These are phyloP conservation scores for Fusarium pseudoanthophilum DNA, from an alignment of 2,329 filamentous ascomycete species.

Conservation along the genomic window DNA sequence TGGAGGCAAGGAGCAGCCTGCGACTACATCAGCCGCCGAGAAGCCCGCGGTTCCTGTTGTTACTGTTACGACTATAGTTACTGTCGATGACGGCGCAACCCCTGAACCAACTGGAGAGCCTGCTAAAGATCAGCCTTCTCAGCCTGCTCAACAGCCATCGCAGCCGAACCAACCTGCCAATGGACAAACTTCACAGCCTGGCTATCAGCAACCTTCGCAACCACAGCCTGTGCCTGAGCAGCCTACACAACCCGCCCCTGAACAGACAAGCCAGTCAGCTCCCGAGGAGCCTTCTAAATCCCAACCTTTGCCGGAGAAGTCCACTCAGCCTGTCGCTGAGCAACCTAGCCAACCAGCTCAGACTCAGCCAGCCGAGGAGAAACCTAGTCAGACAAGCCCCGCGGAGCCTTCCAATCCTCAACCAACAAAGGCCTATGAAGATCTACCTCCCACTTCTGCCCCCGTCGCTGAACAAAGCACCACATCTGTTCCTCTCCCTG, in stretches of 20 bases:
- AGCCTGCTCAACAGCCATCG: slow-evolving; percentile 11
- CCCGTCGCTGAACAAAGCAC: slow-evolving; percentile 23
- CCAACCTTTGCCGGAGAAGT: neutral
- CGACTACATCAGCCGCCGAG: slow-evolving; percentile 21
- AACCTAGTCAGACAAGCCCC: slow-evolving; percentile 11
- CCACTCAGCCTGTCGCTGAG: slow-evolving; percentile 10
- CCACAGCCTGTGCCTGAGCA: slow-evolving; percentile 8
- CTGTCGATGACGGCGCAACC: slow-evolving; percentile 40
- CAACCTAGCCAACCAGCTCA: slow-evolving; percentile 12
- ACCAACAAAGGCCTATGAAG: slow-evolving; percentile 23
- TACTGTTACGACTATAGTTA: slow-evolving; percentile 47
- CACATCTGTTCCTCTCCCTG: slow-evolving; percentile 10
- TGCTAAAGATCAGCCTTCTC: slow-evolving; percentile 1
- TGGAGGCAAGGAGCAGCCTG: slow-evolving; percentile 20
- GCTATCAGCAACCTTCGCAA: slow-evolving; percentile 15
- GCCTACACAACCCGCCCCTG: slow-evolving; percentile 2
- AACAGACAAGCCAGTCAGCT: slow-evolving; percentile 9
- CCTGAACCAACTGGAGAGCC: slow-evolving; percentile 26
- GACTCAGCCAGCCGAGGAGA: slow-evolving; percentile 1
- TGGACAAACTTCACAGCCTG: slow-evolving; percentile 13
- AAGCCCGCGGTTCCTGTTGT: slow-evolving; percentile 40
- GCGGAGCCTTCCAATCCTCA: slow-evolving; percentile 20
- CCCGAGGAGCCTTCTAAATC: neutral
- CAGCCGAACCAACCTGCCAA: slow-evolving; percentile 21
- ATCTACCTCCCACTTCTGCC: slow-evolving; percentile 16